Evolutionary conservation across 495 filamentous ascomycete genomes (phyloP), one percentile per base, ranked within the genome.

Genomic region (Penicillium pulvis): DNA sequence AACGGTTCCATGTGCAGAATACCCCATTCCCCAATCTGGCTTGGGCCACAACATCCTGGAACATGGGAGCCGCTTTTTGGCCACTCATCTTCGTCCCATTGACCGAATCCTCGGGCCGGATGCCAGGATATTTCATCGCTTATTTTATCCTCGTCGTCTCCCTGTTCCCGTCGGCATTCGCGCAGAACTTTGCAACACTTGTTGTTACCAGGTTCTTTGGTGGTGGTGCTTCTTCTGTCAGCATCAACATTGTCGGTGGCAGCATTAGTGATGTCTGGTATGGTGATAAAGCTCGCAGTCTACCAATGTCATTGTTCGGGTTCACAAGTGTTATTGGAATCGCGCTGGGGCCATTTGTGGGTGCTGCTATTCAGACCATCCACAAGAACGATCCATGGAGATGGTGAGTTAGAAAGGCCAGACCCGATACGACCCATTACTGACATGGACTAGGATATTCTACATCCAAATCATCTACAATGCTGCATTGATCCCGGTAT

Each of bases 11-110:
- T 47, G 75, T 79, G 7, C 73, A 77, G 47, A 77, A 79, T 45
- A 53, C 60, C 4, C 76, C 75, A 14, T 79, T 79, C 55, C 76
- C 75, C 0, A 76, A 77, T 51, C 62, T 77, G 0, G 64, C 61
- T 63, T 85, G 81, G 81, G 70, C 75, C 16, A 75, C 80, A 5
- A 71, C 73, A 0, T 75, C 75, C 7, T 85, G 82, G 83, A 79
- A 74, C 46, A 70, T 81, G 56, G 82, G 83, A 12, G 82, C 79
- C 3, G 81, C 81, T 28, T 64, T 83, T 20, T 78, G 75, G 59
- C 80, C 83, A 2, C 56, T 84, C 14, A 62, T 83, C 36, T 74
- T 78, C 30, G 71, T 85, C 6, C 83, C 83, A 1, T 50, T 85
- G 7, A 81, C 81, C 43, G 83, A 85, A 57, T 71, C 78, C 14